phyloP scores from a whole-genome alignment of 257 asterid genomes.

The Capsicum chinense region DNA sequence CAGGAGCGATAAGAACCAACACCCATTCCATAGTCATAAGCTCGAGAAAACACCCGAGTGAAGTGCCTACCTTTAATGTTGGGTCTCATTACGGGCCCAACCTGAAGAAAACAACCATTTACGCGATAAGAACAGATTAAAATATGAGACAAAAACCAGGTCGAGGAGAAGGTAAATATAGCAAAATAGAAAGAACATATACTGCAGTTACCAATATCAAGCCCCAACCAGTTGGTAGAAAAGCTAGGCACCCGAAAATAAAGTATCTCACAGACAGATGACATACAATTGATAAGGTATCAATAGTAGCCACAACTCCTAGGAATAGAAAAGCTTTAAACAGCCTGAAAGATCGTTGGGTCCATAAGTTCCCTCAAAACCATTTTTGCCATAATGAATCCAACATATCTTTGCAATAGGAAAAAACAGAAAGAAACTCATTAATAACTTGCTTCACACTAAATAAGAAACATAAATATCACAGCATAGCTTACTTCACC shows the following conservation, averaged over 20 bases:
- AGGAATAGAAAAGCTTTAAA: constrained; percentile 74
- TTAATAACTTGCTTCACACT: constrained; percentile 29
- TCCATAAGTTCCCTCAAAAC: no score
- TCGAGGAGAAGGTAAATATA: background rate
- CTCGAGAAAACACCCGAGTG: constrained; percentile 44
- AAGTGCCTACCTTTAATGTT: constrained; percentile 65
- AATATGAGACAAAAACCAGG: background rate
- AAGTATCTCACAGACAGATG: constrained; percentile 68
- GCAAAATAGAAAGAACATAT: background rate
- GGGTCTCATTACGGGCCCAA: constrained; percentile 75
- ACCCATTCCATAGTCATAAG: constrained; percentile 95
- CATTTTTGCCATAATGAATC: constrained; percentile 44
- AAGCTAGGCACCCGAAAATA: constrained; percentile 81
- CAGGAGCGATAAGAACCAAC: constrained; percentile 70
- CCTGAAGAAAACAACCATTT: constrained; percentile 47
- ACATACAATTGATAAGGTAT: constrained; percentile 70
- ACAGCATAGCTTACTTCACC: background rate
- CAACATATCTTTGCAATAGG: constrained; percentile 70
- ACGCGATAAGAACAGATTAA: background rate
- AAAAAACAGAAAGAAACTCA: constrained; percentile 21
- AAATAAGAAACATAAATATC: constrained; percentile 29
- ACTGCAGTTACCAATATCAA: constrained; percentile 68
- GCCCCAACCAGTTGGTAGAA: constrained; percentile 98
- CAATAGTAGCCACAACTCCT: constrained; percentile 73
- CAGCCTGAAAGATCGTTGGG: constrained; percentile 50